Evolutionary conservation across 768 basidiomycete genomes (phyloP), one percentile per base, ranked within the genome.

Genomic region (Hydnomerulius pinastri): DNA sequence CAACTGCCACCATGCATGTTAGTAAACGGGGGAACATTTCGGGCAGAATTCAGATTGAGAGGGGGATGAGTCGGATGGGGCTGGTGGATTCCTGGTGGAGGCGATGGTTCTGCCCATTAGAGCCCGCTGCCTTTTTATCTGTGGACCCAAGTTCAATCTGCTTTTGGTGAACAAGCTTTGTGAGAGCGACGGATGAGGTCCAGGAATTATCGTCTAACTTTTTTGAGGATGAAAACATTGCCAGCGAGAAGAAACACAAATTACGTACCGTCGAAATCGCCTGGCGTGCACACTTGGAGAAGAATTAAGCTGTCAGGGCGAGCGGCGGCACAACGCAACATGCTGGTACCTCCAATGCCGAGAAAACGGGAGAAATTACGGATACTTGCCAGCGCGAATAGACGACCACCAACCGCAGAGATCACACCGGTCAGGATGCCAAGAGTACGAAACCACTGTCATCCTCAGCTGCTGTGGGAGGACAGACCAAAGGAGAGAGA

Each of bases 1-100:
- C 51, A 13, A 60, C 48, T 17, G 38, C 30, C 23, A 58, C 28
- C 10, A 41, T 24, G 12, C 13, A 17, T 24, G 24, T n/a, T 4
- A 41, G 23, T 23, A 41, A 11, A 41, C 39, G 24, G n/a, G 39
- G n/a, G 39, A 41, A 27, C 39, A 41, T 41, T 13, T 23, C 12
- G 10, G 21, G 23, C 3, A 9, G 13, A 25, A 24, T 18, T 18
- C n/a, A 18, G 4, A 10, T 7, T 41, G 23, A 40, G 13, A 18
- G 18, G 38, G 11, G 25, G 6, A 25, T 15, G 13, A 27, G 23
- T 15, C 11, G 25, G 23, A 27, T 5, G 38, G 12, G 21, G 21
- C 13, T 23, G 7, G 15, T 18, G 23, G 4, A 23, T 13, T 40
- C n/a, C n/a, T n/a, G n/a, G n/a, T n/a, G n/a, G 38, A 5, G 21